phyloP scores from a whole-genome alignment of 768 basidiomycete species.

The Pulveroboletus ravenelii region DNA sequence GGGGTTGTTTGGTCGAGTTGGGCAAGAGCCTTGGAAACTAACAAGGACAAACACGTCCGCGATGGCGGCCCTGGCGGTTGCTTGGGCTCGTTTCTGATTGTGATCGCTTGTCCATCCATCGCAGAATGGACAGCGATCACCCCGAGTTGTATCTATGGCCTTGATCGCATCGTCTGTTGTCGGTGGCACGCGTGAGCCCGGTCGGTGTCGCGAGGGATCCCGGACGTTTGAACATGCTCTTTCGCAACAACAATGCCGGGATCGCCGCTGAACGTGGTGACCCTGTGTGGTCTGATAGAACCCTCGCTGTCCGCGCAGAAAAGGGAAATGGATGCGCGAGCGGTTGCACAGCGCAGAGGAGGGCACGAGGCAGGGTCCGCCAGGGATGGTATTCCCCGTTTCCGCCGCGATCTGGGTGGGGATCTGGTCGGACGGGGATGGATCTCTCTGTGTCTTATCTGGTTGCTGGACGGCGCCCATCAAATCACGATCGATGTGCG shows the following conservation, averaged over 20 bases:
- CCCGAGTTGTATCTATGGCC: too few relatives aligned
- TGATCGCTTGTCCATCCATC: constrained; percentile 1
- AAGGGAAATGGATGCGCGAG: constrained; percentile 22
- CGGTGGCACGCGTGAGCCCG: too few relatives aligned
- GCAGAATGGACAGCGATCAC: background rate
- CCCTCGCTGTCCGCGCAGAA: constrained; percentile 8
- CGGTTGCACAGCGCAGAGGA: too few relatives aligned
- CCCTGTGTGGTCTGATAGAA: too few relatives aligned
- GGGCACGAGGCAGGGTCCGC: constrained; percentile 21
- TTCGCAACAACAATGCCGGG: background rate
- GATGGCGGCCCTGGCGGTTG: too few relatives aligned
- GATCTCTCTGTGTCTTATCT: constrained; percentile 3
- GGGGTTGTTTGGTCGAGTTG: constrained; percentile 24
- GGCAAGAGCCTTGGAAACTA: constrained; percentile 23
- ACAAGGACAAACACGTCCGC: constrained; percentile 20
- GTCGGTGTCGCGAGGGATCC: too few relatives aligned
- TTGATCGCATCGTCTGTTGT: too few relatives aligned
- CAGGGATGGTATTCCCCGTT: constrained; percentile 21
- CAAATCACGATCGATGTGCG: constrained; percentile 24
- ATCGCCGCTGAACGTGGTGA: constrained; percentile 19
- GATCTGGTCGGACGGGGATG: background rate
- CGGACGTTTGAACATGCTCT: background rate
- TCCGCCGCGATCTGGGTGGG: constrained; percentile 21
- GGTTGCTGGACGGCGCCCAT: constrained; percentile 9
- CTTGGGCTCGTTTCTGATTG: background rate